Conservation (phyloP, 2,329 filamentous ascomycete genomes). For the Diaporthe sp. region DNA sequence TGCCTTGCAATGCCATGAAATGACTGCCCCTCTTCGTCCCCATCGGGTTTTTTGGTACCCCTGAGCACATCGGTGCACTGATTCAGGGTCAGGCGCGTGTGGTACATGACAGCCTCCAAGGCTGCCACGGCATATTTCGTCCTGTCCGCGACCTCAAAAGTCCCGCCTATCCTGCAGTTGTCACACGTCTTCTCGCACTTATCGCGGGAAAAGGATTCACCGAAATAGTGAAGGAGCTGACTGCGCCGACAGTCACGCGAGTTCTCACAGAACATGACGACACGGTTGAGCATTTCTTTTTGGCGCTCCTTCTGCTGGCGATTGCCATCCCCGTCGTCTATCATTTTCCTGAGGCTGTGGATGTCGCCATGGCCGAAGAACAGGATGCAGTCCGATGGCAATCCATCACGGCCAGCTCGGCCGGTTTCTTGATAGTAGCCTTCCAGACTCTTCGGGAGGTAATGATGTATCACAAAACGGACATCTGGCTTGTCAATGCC, state of each 20-base stretch:
- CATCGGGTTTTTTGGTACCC: slow-evolving; percentile 74
- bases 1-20: slow-evolving; percentile 77
- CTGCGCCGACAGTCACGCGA: slow-evolving; percentile 86
- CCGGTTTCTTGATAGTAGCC: slow-evolving; percentile 99
- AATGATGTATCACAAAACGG: slow-evolving; percentile 94
- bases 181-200: slow-evolving; percentile 85
- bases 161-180: slow-evolving; percentile 82
- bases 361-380: slow-evolving; percentile 89
- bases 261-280: slow-evolving; percentile 92
- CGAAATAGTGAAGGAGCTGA: slow-evolving; percentile 94
- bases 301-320: slow-evolving; percentile 86
- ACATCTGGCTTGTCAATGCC: slow-evolving; percentile 99
- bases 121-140: slow-evolving; percentile 80
- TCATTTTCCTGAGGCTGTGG: slow-evolving; percentile 80
- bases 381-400: slow-evolving; percentile 88
- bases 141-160: slow-evolving; percentile 82
- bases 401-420: slow-evolving; percentile 91
- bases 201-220: slow-evolving; percentile 80
- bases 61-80: slow-evolving; percentile 89
- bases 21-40: slow-evolving; percentile 60
- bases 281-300: slow-evolving; percentile 84
- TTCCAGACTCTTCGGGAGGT: slow-evolving; percentile 93
- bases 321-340: slow-evolving; percentile 82
- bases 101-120: slow-evolving; percentile 74
- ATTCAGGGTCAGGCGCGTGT: slow-evolving; percentile 76